Conservation (phyloP, 140 eudicot species). For the Oenanthe javanica region DNA sequence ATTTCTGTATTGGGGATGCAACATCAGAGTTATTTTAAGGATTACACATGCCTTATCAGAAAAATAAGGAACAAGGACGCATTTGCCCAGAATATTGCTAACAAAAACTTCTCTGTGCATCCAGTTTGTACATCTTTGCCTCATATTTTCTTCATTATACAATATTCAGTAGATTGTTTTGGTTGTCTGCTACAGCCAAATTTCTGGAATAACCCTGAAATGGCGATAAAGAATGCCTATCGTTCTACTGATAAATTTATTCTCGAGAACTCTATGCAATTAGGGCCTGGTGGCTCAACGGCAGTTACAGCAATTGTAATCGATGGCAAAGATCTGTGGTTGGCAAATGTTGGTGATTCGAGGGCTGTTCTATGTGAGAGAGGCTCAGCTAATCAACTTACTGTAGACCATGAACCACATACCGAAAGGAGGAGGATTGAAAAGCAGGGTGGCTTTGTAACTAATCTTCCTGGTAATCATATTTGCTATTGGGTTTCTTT, state of each 20-base stretch:
- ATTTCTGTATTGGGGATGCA: not conserved
- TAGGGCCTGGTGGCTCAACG: slow-evolving; percentile 90
- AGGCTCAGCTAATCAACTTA: slow-evolving; percentile 60
- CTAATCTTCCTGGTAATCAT: slow-evolving; percentile 59
- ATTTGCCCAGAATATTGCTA: not conserved
- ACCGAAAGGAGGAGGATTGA: slow-evolving; percentile 59
- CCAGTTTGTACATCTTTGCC: not conserved
- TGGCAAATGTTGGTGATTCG: slow-evolving; percentile 82
- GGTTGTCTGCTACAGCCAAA: slow-evolving; percentile 37
- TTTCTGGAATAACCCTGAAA: slow-evolving; percentile 64
- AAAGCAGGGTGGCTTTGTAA: slow-evolving; percentile 78
- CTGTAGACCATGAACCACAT: slow-evolving; percentile 81
- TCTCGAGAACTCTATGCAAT: slow-evolving; percentile 45
- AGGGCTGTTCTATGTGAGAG: slow-evolving; percentile 66
- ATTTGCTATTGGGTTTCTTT: not conserved
- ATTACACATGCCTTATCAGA: not conserved
- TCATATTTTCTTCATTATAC: not conserved
- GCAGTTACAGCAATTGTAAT: slow-evolving; percentile 87
- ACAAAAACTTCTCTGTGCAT: not conserved
- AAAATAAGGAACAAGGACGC: not conserved
- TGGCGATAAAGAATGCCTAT: slow-evolving; percentile 58
- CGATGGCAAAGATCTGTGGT: slow-evolving; percentile 71
- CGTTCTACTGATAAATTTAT: slow-evolving; percentile 53
- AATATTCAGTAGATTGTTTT: slow-evolving; percentile 9
- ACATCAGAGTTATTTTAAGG: not conserved